Evolutionary conservation across 768 basidiomycete genomes (phyloP).

Genomic region (Antrodiella citrinella): DNA sequence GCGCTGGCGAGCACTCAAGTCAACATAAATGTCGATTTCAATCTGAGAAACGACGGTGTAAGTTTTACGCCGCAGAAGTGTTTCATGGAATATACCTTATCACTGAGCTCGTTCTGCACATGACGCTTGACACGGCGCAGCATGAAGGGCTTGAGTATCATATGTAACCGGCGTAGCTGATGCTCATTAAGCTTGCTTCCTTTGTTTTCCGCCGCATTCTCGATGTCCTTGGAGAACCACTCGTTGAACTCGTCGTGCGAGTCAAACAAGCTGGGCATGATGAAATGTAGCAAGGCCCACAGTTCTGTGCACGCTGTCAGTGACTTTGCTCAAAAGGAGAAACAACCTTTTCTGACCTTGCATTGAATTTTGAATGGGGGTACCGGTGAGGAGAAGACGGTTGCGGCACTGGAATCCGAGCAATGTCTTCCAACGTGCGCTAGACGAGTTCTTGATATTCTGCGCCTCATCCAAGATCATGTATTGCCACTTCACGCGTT

Average conservation of each 20-base stretch:
- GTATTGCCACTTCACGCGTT: slow-evolving; percentile 98
- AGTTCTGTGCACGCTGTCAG: slow-evolving; percentile 41
- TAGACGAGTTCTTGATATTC: slow-evolving; percentile 97
- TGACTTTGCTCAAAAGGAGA: background rate
- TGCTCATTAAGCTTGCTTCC: slow-evolving; percentile 90
- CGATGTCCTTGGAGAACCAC: slow-evolving; percentile 99
- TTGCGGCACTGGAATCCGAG: slow-evolving; percentile 95
- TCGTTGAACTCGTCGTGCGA: slow-evolving; percentile 99
- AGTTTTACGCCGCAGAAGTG: too few relatives aligned
- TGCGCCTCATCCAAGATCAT: slow-evolving; percentile 99
- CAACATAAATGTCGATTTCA: slow-evolving; percentile 91
- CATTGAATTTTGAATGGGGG: slow-evolving; percentile 99
- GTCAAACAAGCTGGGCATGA: slow-evolving; percentile 99
- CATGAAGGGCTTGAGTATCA: slow-evolving; percentile 99
- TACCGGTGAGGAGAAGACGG: slow-evolving; percentile 89
- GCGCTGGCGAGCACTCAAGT: slow-evolving; percentile 89
- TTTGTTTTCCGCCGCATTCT: slow-evolving; percentile 89
- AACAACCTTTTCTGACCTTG: slow-evolving; percentile 55
- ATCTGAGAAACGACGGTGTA: too few relatives aligned
- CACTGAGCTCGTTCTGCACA: slow-evolving; percentile 99
- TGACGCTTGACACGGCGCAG: slow-evolving; percentile 92
- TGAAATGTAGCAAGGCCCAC: slow-evolving; percentile 98
- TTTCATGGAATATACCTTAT: slow-evolving; percentile 83
- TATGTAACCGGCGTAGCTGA: slow-evolving; percentile 89
- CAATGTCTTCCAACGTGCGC: slow-evolving; percentile 94